A percentile compares a stretch with the other conserved stretches of the same genome.
Conservation (phyloP, 2,329 filamentous ascomycete genomes). For the Xylariales sp. region DNA sequence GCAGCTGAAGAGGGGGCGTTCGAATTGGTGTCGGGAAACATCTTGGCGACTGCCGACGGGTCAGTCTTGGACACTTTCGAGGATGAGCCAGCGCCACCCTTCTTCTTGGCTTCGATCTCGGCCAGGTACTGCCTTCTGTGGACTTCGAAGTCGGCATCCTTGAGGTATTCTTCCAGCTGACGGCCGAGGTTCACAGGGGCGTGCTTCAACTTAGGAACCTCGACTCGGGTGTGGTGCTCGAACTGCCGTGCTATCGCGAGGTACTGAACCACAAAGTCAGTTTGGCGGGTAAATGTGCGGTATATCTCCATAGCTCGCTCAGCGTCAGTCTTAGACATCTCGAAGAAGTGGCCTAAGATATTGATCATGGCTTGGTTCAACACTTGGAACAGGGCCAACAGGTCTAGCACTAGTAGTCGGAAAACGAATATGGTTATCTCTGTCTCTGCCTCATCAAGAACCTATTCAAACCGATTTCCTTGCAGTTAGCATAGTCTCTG, state of each 20-base stretch:
- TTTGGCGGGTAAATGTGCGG: slow-evolving; percentile 85
- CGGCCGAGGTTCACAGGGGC: slow-evolving; percentile 87
- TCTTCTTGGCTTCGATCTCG: slow-evolving; percentile 71
- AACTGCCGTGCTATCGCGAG: slow-evolving; percentile 83
- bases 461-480: no score
- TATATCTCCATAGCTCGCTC: slow-evolving; percentile 90
- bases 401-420: slow-evolving; percentile 81
- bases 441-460: slow-evolving; percentile 89
- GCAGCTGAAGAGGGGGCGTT: slow-evolving; percentile 30
- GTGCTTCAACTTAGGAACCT: slow-evolving; percentile 96
- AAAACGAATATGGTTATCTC: slow-evolving; percentile 96
- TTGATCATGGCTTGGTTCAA: slow-evolving; percentile 98
- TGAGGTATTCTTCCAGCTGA: slow-evolving; percentile 89
- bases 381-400: slow-evolving; percentile 86
- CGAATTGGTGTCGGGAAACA: slow-evolving; percentile 30
- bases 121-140: slow-evolving; percentile 89
- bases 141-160: slow-evolving; percentile 91
- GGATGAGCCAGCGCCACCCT: slow-evolving; percentile 30
- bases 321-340: slow-evolving; percentile 93
- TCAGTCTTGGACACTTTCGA: slow-evolving; percentile 32
- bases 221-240: slow-evolving; percentile 85
- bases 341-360: slow-evolving; percentile 94
- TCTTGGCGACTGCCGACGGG: slow-evolving; percentile 35
- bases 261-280: slow-evolving; percentile 88
- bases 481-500: slow-evolving; percentile 13